A percentile compares a stretch with the other conserved stretches of the same genome.
phyloP scores from a whole-genome alignment of 805 yeast genomes.

The Metschnikowia henanensis region DNA sequence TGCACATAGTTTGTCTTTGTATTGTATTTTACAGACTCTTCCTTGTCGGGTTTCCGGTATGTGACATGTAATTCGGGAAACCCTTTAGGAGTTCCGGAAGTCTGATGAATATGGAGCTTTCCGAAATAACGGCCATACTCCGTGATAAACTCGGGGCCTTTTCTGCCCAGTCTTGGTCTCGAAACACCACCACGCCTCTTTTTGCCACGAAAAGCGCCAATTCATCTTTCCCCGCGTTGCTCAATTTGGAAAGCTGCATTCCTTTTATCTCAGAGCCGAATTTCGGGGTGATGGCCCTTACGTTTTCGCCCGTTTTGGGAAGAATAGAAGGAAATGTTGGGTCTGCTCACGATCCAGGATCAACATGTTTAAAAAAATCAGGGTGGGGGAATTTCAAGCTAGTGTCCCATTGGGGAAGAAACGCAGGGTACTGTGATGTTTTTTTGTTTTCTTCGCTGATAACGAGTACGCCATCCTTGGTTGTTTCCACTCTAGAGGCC shows the following conservation, averaged over 20 bases:
- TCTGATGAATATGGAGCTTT: constrained; percentile 46
- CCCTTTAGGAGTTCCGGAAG: constrained; percentile 37
- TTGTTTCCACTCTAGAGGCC: constrained; percentile 26
- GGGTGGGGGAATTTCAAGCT: constrained; percentile 31
- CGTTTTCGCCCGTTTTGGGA: constrained; percentile 13
- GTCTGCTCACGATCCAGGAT: constrained; percentile 29
- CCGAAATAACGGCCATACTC: constrained; percentile 36
- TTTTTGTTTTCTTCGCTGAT: constrained; percentile 28
- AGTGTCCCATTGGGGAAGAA: constrained; percentile 32
- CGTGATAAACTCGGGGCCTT: constrained; percentile 27
- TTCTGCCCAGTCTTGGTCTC: constrained; percentile 30
- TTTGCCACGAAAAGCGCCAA: constrained; percentile 32
- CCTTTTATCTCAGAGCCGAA: constrained; percentile 31
- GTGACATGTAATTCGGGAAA: constrained; percentile 35
- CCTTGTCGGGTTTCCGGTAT: constrained; percentile 29
- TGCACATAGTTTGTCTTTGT: constrained; percentile 28
- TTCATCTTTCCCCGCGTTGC: constrained; percentile 30
- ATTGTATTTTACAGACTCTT: constrained; percentile 28
- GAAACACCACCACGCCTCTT: constrained; percentile 34
- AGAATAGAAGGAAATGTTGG: constrained; percentile 21
- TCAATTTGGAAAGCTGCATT: constrained; percentile 29
- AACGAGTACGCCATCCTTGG: constrained; percentile 28
- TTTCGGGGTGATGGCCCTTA: constrained; percentile 30
- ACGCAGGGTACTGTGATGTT: constrained; percentile 25
- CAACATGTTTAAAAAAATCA: constrained; percentile 26